Evolutionary conservation across 164 flowering plant species (phyloP).

Genomic region (Akebia trifoliata): DNA sequence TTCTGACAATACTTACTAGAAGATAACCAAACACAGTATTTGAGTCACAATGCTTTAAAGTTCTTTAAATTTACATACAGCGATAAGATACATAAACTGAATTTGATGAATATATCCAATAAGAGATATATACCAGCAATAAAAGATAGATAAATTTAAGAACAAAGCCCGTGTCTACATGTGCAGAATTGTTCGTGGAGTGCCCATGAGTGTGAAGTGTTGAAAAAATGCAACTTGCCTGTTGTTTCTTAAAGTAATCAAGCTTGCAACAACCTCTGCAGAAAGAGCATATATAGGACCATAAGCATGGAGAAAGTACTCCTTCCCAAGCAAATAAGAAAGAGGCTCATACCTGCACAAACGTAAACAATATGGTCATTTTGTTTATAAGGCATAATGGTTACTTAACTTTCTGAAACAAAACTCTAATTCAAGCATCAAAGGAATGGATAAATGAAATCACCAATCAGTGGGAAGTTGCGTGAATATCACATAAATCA

Average conservation of each 20-base stretch:
- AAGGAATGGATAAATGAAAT: not conserved
- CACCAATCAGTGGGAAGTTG: not conserved
- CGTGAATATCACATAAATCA: not conserved
- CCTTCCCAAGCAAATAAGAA: slow-evolving; percentile 66
- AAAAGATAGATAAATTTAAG: not conserved
- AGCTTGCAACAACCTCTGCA: slow-evolving; percentile 84
- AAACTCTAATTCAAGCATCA: not conserved
- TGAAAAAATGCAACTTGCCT: slow-evolving; percentile 40
- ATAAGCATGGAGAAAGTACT: slow-evolving; percentile 96
- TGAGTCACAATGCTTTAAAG: not conserved
- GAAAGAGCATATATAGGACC: slow-evolving; percentile 98
- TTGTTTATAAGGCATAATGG: not conserved
- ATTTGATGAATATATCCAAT: not conserved
- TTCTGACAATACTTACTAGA: not conserved
- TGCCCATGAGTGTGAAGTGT: not conserved
- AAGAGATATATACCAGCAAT: not conserved
- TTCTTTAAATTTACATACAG: not conserved
- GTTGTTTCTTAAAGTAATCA: slow-evolving; percentile 72
- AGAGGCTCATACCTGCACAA: slow-evolving; percentile 91
- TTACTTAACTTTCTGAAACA: too few relatives aligned
- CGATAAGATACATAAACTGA: not conserved
- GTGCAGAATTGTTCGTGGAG: not conserved
- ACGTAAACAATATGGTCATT: slow-evolving; percentile 4
- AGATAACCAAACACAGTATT: not conserved
- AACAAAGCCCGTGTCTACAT: not conserved